Evolutionary conservation across 164 flowering plant genomes (phyloP).

Genomic region (Tetracentron sinense): DNA sequence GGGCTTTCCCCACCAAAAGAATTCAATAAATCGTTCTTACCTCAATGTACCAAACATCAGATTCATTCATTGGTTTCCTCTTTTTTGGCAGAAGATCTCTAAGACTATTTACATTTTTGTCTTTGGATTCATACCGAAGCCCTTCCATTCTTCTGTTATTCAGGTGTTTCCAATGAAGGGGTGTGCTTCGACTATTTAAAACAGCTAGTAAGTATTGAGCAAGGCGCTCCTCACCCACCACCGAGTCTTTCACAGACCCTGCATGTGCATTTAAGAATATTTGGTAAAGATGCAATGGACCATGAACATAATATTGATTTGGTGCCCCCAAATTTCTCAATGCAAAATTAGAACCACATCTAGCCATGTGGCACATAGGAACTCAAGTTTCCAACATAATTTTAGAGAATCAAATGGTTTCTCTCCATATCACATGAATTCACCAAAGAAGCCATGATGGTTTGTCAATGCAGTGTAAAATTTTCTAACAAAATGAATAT

Average conservation of each 20-base stretch:
- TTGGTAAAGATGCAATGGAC: neutral
- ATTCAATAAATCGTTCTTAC: slow-evolving; percentile 23
- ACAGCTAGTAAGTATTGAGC: slow-evolving; percentile 79
- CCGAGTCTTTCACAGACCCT: slow-evolving; percentile 94
- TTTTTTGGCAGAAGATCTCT: slow-evolving; percentile 48
- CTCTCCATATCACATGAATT: no score
- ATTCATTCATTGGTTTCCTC: slow-evolving; percentile 35
- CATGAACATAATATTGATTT: neutral
- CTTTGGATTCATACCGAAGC: slow-evolving; percentile 22
- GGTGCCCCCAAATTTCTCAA: neutral
- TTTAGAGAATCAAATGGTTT: no score
- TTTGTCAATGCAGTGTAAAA: no score
- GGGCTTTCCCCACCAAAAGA: neutral
- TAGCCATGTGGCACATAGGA: no score
- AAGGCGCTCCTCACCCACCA: slow-evolving; percentile 95
- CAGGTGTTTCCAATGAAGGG: slow-evolving; percentile 77
- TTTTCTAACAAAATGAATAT: no score
- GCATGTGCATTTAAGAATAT: slow-evolving; percentile 10
- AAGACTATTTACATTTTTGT: slow-evolving; percentile 33
- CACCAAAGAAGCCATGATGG: no score
- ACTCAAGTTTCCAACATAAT: no score
- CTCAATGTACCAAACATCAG: slow-evolving; percentile 57
- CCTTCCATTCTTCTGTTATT: slow-evolving; percentile 39
- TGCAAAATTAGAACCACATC: no score
- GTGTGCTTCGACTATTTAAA: slow-evolving; percentile 72